These are phyloP conservation scores for Urostyla sp. DNA, from an alignment of 73 alveolate species.

Conservation along the genomic window DNA sequence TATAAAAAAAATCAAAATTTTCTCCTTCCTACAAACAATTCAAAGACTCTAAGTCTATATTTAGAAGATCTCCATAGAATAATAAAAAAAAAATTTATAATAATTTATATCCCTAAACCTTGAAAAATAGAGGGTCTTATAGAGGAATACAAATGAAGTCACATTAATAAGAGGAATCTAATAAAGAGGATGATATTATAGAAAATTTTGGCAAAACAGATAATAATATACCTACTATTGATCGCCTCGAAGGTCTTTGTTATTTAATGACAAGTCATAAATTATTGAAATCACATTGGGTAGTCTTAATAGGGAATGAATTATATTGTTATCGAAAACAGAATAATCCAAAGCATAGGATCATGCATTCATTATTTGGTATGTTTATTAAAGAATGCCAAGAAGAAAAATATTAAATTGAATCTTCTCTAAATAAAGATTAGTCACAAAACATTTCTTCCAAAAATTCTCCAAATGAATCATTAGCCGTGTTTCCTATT, in stretches of 20 bases:
- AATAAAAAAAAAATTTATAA: too few species aligned
- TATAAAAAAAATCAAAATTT: too few species aligned
- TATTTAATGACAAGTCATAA: neutral
- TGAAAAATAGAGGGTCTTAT: too few species aligned
- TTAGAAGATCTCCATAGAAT: too few species aligned
- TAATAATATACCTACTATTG: too few species aligned
- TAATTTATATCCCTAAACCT: too few species aligned
- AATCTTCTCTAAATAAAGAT: neutral
- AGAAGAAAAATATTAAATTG: neutral
- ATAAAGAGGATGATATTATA: too few species aligned
- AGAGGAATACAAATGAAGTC: too few species aligned
- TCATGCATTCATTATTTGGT: conserved; percentile 44
- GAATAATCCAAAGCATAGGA: conserved; percentile 46
- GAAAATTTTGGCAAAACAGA: too few species aligned
- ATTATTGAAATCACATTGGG: neutral
- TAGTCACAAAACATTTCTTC: neutral
- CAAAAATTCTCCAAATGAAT: neutral
- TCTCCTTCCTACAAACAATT: too few species aligned
- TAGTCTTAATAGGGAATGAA: conserved; percentile 3
- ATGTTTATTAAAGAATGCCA: neutral
- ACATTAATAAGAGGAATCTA: too few species aligned
- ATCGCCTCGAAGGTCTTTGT: neutral
- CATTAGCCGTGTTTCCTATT: conserved; percentile 20
- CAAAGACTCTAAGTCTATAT: too few species aligned
- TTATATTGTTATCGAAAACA: conserved; percentile 56